phyloP scores from a whole-genome alignment of 768 basidiomycete genomes.

The Chiua virens region DNA sequence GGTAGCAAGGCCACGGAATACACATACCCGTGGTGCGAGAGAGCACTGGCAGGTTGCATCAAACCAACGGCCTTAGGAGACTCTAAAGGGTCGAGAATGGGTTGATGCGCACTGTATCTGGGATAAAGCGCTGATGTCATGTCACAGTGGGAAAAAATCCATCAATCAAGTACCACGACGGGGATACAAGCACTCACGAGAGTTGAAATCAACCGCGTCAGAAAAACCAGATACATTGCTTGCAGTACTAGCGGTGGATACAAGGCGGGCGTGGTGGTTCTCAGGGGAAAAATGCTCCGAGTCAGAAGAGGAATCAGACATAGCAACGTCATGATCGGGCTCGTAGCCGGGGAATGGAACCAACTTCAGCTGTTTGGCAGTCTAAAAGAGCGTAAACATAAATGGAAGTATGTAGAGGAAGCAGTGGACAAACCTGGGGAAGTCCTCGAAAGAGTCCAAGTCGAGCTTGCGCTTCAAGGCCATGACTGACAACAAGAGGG shows the following conservation, averaged over 20 bases:
- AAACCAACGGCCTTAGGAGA: conserved; percentile 55
- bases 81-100: conserved; percentile 50
- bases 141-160: not conserved
- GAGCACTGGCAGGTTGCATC: conserved; percentile 60
- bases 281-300: conserved; percentile 57
- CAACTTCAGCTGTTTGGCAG: conserved; percentile 69
- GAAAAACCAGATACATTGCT: conserved; percentile 48
- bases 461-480: conserved; percentile 77
- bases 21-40: conserved; percentile 74
- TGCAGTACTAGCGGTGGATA: conserved; percentile 63
- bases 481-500: conserved; percentile 42
- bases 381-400: conserved; percentile 35
- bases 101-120: conserved; percentile 62
- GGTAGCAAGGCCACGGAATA: not conserved
- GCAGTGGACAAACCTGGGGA: conserved; percentile 41
- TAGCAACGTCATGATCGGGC: conserved; percentile 63
- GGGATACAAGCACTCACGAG: conserved; percentile 42
- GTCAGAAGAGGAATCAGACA: conserved; percentile 61
- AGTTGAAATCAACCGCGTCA: conserved; percentile 45
- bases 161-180: not conserved
- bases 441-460: conserved; percentile 52
- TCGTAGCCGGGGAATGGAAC: conserved; percentile 72
- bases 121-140: conserved; percentile 47
- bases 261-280: conserved; percentile 58
- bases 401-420: conserved; percentile 13